A percentile compares a stretch with the other conserved stretches of the same genome.
Conservation (phyloP, 106 monocot species). For the Dioscorea alata region DNA sequence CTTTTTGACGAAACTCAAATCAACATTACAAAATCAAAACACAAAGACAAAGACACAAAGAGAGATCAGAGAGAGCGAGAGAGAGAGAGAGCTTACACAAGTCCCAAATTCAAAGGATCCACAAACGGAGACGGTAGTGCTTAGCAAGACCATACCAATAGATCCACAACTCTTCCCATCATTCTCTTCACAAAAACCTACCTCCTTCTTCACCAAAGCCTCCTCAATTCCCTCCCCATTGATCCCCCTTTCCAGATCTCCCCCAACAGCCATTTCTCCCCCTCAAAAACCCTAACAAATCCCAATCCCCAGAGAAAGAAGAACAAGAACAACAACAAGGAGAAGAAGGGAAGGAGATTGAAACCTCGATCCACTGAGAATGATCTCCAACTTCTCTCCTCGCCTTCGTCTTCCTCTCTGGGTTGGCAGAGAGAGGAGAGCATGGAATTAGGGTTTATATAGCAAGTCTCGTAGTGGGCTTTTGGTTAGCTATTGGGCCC, state of each 20-base stretch:
- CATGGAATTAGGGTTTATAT: too few relatives aligned
- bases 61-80: background rate
- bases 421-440: too few relatives aligned
- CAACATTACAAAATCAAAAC: background rate
- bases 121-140: slow-evolving; percentile 34
- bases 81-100: slow-evolving; percentile 15
- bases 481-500: too few relatives aligned
- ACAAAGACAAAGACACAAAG: background rate
- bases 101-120: slow-evolving; percentile 48
- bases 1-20: too few relatives aligned
- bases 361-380: background rate
- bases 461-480: too few relatives aligned
- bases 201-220: background rate
- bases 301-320: background rate
- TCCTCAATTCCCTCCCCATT: background rate
- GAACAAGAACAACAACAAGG: background rate
- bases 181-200: background rate
- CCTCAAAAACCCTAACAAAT: background rate
- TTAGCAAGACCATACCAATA: slow-evolving; percentile 27
- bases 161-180: slow-evolving; percentile 5
- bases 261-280: background rate
- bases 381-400: too few relatives aligned
- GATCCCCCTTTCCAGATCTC: background rate
- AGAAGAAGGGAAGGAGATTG: background rate
- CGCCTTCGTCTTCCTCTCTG: too few relatives aligned